phyloP scores from a whole-genome alignment of 345 rosid genomes.

The Salix udensis region DNA sequence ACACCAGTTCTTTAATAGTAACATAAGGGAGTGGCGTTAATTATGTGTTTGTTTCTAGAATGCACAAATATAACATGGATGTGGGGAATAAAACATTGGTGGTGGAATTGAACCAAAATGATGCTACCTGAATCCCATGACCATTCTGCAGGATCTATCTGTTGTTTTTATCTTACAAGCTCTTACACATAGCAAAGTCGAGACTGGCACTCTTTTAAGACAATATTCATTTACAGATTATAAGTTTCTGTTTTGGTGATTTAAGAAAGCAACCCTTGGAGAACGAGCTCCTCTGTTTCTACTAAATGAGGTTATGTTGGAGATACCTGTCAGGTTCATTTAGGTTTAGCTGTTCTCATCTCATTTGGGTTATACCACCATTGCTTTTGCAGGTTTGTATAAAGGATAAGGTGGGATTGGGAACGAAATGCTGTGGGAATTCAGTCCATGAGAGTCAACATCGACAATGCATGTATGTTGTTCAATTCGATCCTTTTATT shows the following conservation, averaged over 20 bases:
- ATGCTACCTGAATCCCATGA: not conserved
- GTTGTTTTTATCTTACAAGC: not conserved
- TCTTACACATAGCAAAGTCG: not conserved
- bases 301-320: not conserved
- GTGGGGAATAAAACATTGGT: not conserved
- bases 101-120: not conserved
- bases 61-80: not conserved
- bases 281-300: not conserved
- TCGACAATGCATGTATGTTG: slow-evolving; percentile 27
- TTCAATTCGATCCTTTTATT: too few species aligned
- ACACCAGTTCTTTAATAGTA: too few species aligned
- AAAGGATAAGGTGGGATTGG: slow-evolving; percentile 76
- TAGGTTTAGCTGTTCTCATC: not conserved
- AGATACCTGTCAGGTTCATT: not conserved
- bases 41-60: not conserved
- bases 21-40: not conserved
- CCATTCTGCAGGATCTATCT: not conserved
- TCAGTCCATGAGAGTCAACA: slow-evolving; percentile 48
- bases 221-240: not conserved
- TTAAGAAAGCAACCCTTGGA: not conserved
- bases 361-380: not conserved
- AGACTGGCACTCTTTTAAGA: not conserved
- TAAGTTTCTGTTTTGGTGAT: not conserved
- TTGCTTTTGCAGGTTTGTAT: slow-evolving; percentile 48
- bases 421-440: slow-evolving; percentile 52